Base-by-base conservation (phyloP, 495 filamentous ascomycete genomes). In the Aspergillus conjunctus region DNA sequence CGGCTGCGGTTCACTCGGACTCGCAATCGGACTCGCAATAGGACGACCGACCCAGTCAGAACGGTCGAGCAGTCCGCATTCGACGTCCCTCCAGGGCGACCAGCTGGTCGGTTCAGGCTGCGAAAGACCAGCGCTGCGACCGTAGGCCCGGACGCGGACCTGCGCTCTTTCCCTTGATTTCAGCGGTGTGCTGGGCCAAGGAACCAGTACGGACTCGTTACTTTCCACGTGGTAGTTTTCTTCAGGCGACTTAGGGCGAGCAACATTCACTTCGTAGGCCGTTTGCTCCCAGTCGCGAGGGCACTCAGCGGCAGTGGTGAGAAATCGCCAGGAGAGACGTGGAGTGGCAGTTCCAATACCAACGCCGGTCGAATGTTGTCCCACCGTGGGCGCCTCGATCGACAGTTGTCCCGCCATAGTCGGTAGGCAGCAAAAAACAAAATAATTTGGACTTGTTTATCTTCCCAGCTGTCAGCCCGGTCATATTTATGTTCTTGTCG, bases 171-270 rank as follows among this genome's bases (percentile, higher is more conserved):
- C 78, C 21, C 77, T 64, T 15, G 79, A 78, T 7, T 63, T 50
- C 7, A 83, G 66, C 2, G 74, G 70, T 3, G 68, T 60, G 1
- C 73, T 73, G 12, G 79, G 80, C 80, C 80, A 83, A n/a, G 77
- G 79, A 0, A 83, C 73, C 3, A 81, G 74, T 10, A 79, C 64
- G 0, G 80, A 83, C 10, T 39, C 34, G 3, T 15, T 15, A 8
- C 34, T 39, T 2, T 3, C 7, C 9, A 39, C 34, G 15, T 39
- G 7, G 15, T 39, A 39, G 7, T 10, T 11, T 39, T 39, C 34
- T 7, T 11, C 34, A 3, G 9, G 3, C 9, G 34, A 39, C 9
- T 15, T 8, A 7, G 34, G 34, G 48, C 56, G 66, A 15, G 46
- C 12, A 15, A 78, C 66, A n/a, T 74, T 61, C 9, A 78, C 64